Percentiles rank a stretch among this genome's conserved stretches.
These are phyloP conservation scores for Trichoderma endophyticum DNA, from an alignment of 2,329 filamentous ascomycete genomes.

Conservation along the genomic window DNA sequence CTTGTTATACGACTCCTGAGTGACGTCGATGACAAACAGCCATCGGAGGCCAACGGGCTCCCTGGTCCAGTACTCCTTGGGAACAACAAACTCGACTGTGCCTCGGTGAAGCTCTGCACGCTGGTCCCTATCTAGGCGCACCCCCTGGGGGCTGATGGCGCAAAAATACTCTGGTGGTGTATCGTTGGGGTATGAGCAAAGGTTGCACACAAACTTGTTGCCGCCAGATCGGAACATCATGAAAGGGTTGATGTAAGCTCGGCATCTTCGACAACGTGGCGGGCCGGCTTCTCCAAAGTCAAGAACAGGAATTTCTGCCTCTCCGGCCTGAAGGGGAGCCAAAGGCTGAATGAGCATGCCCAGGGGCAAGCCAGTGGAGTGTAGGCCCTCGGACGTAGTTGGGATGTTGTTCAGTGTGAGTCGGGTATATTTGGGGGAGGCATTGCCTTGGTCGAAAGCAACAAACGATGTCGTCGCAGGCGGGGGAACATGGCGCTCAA, in stretches of 20 bases:
- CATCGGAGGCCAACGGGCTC: slow-evolving; percentile 84
- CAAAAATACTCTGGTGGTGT: slow-evolving; percentile 90
- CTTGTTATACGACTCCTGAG: slow-evolving; percentile 84
- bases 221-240: slow-evolving; percentile 95
- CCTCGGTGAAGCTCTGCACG: slow-evolving; percentile 86
- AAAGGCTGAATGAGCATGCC: slow-evolving; percentile 87
- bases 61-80: slow-evolving; percentile 98
- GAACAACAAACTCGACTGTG: slow-evolving; percentile 93
- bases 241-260: slow-evolving; percentile 97
- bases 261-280: slow-evolving; percentile 85
- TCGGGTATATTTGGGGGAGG: slow-evolving; percentile 89
- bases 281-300: slow-evolving; percentile 92
- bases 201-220: slow-evolving; percentile 96
- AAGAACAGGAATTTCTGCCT: slow-evolving; percentile 82
- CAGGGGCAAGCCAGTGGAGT: slow-evolving; percentile 77
- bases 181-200: slow-evolving; percentile 96
- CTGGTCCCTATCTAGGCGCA: slow-evolving; percentile 82
- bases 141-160: slow-evolving; percentile 80
- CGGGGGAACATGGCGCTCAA: slow-evolving; percentile 89
- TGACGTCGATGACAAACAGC: slow-evolving; percentile 91
- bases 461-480: slow-evolving; percentile 86
- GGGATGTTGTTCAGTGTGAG: slow-evolving; percentile 94
- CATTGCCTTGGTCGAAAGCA: slow-evolving; percentile 93
- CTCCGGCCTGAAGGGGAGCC: slow-evolving; percentile 76
- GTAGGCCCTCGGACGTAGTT: slow-evolving; percentile 72